Percentiles rank a stretch among this genome's conserved stretches.
phyloP scores from a whole-genome alignment of 352 stramenopile species.

The Elongisporangium prolatum region DNA sequence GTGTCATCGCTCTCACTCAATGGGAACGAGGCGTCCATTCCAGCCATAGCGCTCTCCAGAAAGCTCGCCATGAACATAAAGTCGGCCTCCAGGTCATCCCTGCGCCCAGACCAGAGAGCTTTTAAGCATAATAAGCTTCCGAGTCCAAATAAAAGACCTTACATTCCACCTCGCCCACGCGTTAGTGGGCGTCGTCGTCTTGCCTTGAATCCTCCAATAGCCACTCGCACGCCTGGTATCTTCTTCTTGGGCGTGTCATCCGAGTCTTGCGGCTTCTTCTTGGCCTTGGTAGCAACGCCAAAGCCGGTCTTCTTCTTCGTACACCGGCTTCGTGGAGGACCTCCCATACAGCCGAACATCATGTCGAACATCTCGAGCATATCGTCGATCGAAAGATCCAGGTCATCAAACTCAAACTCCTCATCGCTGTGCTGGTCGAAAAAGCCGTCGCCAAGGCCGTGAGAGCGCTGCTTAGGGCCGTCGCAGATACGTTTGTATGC shows the following conservation, averaged over 20 bases:
- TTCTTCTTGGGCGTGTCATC: conserved; percentile 9
- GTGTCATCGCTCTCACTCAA: conserved; percentile 5
- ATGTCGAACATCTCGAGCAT: conserved; percentile 81
- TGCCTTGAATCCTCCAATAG: conserved; percentile 7
- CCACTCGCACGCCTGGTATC: conserved; percentile 9
- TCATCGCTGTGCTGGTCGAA: conserved; percentile 16
- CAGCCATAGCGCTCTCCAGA: conserved; percentile 21
- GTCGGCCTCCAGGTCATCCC: conserved; percentile 34
- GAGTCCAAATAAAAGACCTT: too few relatives aligned
- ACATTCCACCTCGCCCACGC: not conserved
- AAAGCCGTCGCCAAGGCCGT: conserved; percentile 5
- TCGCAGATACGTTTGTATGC: conserved; percentile 72
- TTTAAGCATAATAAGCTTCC: too few relatives aligned
- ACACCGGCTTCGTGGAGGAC: not conserved
- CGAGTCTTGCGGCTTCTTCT: conserved; percentile 4
- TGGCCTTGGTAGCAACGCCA: not conserved
- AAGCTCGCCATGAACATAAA: conserved; percentile 46
- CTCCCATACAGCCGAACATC: conserved; percentile 35
- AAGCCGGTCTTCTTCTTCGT: conserved; percentile 7
- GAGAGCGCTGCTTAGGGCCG: conserved; percentile 21
- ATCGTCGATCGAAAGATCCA: conserved; percentile 48
- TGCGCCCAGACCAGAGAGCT: not conserved
- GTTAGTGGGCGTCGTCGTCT: not conserved
- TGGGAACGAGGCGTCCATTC: conserved; percentile 10
- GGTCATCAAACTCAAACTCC: conserved; percentile 22